Base-by-base conservation (phyloP, 139 green algal genomes). In the Chlorella vulgaris region DNA sequence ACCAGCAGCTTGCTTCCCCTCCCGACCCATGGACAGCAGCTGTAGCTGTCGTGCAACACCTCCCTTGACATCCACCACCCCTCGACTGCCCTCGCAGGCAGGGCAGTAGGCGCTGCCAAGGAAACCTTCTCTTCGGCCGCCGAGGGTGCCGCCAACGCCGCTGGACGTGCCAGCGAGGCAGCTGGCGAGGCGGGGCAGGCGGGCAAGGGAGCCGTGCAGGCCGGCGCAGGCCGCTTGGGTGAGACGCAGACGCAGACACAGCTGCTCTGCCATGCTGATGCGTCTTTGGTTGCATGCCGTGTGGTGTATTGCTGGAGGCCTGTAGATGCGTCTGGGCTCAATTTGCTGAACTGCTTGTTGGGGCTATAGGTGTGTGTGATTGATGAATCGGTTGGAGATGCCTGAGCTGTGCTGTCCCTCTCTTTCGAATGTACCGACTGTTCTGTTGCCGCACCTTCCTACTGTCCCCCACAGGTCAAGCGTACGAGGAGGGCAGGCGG, bases 401-500 rank as follows among this genome's bases (percentile, higher is more conserved):
- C n/a, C n/a, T n/a, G n/a, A n/a, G n/a, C n/a, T n/a, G n/a, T n/a
- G n/a, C n/a, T n/a, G n/a, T n/a, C n/a, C n/a, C n/a, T n/a, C n/a
- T n/a, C n/a, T n/a, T n/a, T n/a, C n/a, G n/a, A n/a, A n/a, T n/a
- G n/a, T n/a, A n/a, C n/a, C n/a, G n/a, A n/a, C n/a, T n/a, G n/a
- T n/a, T n/a, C n/a, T n/a, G n/a, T n/a, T n/a, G n/a, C n/a, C n/a
- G n/a, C n/a, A n/a, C n/a, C n/a, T n/a, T n/a, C n/a, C n/a, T n/a
- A n/a, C n/a, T n/a, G n/a, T n/a, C n/a, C n/a, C n/a, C n/a, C 6
- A 24, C 73, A 79, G 73, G 53, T 33, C 35, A 53, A 24, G 51
- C 58, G 8, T 79, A 79, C 10, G 73, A 79, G 73, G 33, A 28
- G 2, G 53, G 73, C 51, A 79, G 68, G 73, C 73, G 53, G 24